Percentiles rank a stretch among this genome's conserved stretches.
Conservation (phyloP, 2,329 filamentous ascomycete genomes). For the Botrytis hyacinthi region DNA sequence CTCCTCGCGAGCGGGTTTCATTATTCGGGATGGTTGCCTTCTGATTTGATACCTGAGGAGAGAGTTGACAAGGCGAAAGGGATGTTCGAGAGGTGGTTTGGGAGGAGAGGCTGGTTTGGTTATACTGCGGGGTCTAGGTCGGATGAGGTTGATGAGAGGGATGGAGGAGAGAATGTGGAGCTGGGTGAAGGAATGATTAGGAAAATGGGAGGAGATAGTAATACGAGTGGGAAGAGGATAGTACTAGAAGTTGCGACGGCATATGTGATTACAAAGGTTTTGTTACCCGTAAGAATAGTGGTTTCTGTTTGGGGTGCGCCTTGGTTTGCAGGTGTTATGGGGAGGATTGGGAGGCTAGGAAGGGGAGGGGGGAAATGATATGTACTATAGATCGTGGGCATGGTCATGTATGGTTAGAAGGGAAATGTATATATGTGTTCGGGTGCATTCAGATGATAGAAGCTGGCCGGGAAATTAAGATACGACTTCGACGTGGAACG, state of each 20-base stretch:
- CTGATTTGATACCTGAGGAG: conserved; percentile 22
- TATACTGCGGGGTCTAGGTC: conserved; percentile 39
- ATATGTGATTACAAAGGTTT: conserved; percentile 83
- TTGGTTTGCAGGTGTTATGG: conserved; percentile 76
- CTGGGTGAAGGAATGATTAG: conserved; percentile 32
- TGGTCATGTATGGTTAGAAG: neutral
- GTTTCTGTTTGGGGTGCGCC: conserved; percentile 86
- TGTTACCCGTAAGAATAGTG: conserved; percentile 74
- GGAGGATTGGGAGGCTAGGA: conserved; percentile 43
- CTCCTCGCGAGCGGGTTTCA: conserved; percentile 76
- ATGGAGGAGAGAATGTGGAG: conserved; percentile 27
- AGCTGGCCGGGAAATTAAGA: neutral
- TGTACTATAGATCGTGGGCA: neutral
- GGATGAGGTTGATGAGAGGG: neutral
- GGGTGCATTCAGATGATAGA: neutral
- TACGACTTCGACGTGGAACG: no score
- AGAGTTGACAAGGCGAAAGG: conserved; percentile 48
- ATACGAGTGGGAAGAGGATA: conserved; percentile 44
- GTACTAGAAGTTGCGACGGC: conserved; percentile 73
- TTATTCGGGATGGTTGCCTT: conserved; percentile 71
- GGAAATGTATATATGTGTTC: neutral
- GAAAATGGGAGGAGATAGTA: conserved; percentile 31
- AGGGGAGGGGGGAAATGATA: conserved; percentile 18
- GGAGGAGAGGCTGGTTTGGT: conserved; percentile 77
- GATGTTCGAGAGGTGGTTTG: conserved; percentile 75